Evolutionary conservation across 1,284 basidiomycete species (phyloP).

Genomic region (Cryptococcus maquisensis): DNA sequence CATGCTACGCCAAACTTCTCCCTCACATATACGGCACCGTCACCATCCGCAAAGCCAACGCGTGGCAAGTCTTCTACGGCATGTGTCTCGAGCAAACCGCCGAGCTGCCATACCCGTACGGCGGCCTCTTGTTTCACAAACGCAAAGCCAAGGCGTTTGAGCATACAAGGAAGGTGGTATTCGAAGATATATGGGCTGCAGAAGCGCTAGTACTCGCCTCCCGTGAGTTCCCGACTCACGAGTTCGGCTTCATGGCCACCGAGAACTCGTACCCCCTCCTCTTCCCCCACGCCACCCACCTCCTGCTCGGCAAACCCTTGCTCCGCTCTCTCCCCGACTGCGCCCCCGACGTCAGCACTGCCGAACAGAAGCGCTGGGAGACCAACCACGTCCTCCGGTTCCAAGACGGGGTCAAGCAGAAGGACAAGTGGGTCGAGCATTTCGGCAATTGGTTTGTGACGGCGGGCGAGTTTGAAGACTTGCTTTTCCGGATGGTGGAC

Average conservation of each 20-base stretch:
- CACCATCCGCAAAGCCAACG: background rate
- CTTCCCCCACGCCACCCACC: background rate
- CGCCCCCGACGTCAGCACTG: background rate
- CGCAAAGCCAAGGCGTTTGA: background rate
- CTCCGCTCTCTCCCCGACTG: slow-evolving; percentile 1
- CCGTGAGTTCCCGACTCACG: slow-evolving; percentile 1
- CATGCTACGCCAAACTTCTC: background rate
- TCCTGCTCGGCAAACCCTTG: background rate
- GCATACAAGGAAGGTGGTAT: background rate
- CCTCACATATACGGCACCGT: background rate
- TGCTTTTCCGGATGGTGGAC: slow-evolving; percentile 1
- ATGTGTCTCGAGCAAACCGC: slow-evolving; percentile 2
- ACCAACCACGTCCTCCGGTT: background rate
- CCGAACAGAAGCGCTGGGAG: background rate
- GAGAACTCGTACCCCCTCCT: slow-evolving; percentile 1
- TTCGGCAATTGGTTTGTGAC: background rate
- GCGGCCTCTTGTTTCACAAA: background rate
- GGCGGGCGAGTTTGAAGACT: slow-evolving; percentile 4
- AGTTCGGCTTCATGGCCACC: slow-evolving; percentile 1
- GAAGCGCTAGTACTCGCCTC: background rate
- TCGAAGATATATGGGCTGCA: slow-evolving; percentile 3
- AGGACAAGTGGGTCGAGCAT: background rate
- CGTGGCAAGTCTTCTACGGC: background rate
- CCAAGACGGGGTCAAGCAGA: background rate
- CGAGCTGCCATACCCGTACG: slow-evolving; percentile 3